Percentiles rank a stretch among this genome's conserved stretches.
phyloP scores from a whole-genome alignment of 2,329 filamentous ascomycete genomes.

The Emergomyces pasteurianus region DNA sequence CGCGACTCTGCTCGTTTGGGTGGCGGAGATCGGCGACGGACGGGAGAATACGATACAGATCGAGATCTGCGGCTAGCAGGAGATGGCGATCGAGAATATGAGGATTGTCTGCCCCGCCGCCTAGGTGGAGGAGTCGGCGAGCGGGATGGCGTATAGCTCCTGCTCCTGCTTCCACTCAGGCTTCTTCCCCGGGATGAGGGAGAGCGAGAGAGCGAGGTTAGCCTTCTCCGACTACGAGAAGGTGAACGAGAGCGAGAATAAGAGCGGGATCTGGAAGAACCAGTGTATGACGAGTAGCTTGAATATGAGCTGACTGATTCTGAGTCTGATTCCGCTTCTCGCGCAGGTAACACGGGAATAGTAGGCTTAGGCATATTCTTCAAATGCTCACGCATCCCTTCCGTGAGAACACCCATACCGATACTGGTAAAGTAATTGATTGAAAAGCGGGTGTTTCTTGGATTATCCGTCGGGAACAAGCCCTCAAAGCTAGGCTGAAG shows the following conservation, averaged over 20 bases:
- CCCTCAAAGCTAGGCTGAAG: conserved; percentile 69
- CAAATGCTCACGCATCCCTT: conserved; percentile 84
- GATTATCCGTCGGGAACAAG: conserved; percentile 79
- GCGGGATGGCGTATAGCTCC: conserved; percentile 26
- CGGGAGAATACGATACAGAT: conserved; percentile 20
- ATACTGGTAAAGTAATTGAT: conserved; percentile 99
- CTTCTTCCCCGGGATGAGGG: conserved; percentile 21
- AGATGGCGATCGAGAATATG: conserved; percentile 24
- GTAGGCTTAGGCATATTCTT: conserved; percentile 82
- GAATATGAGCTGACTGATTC: conserved; percentile 55
- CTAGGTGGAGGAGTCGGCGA: conserved; percentile 22
- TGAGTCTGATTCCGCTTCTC: conserved; percentile 48
- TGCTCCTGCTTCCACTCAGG: conserved; percentile 17
- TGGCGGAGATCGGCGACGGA: conserved; percentile 9
- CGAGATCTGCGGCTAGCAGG: conserved; percentile 12
- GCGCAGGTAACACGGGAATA: conserved; percentile 51
- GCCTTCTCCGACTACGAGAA: conserved; percentile 20
- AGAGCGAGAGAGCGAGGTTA: conserved; percentile 23
- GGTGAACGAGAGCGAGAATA: conserved; percentile 35
- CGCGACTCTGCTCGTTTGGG: conserved; percentile 10
- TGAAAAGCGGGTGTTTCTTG: conserved; percentile 84
- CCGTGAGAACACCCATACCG: conserved; percentile 86
- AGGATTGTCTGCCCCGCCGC: conserved; percentile 16
- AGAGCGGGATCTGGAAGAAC: conserved; percentile 29
- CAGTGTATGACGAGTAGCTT: conserved; percentile 61